Evolutionary conservation across 441 rosid genomes (phyloP), one percentile per base, ranked within the genome.

Genomic region (Arabidopsis lyrata): DNA sequence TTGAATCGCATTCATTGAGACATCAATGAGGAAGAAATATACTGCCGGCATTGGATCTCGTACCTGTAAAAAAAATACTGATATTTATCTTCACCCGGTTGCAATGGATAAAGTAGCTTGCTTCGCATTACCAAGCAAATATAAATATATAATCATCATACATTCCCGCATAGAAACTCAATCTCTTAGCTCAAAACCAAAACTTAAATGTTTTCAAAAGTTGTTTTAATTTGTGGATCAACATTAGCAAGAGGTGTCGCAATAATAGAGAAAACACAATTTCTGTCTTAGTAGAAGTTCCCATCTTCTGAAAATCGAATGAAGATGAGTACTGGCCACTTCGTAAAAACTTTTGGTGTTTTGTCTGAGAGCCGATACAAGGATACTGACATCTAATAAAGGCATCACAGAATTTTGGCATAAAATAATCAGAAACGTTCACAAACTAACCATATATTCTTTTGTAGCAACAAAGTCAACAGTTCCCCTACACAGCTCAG

Each of bases 11-110:
- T 90, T 87, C 95, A 94, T 82, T 39, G 97, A 94, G 73, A 94
- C 99, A 81, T 92, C 97, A 74, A 94, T 77, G 54, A 94, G 92
- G 76, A 90, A 92, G 84, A 94, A 92, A 77, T 86, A 92, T 39
- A 92, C 94, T 10, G 94, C 95, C 8, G 94, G 97, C 99, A 94
- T 92, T 50, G 99, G 97, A 73, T 94, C 99, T 75, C 97, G 95
- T 69, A 92, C 88, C 99, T 94, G 82, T 73, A 74, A 67, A 63
- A 48, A 62, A 80, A 14, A 52, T 12, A 60, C 36, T 10, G 3
- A 42, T 56, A 49, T 62, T 55, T 55, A 39, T 27, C 39, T 61
- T n/a, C 70, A 52, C 38, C 34, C 18, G 29, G 14, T 63, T 54
- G 14, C 68, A 67, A 76, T 12, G 61, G 34, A 74, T 48, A 44